These are phyloP conservation scores for Phlebiopsis gigantea DNA, from an alignment of 768 basidiomycete species.

Conservation along the genomic window DNA sequence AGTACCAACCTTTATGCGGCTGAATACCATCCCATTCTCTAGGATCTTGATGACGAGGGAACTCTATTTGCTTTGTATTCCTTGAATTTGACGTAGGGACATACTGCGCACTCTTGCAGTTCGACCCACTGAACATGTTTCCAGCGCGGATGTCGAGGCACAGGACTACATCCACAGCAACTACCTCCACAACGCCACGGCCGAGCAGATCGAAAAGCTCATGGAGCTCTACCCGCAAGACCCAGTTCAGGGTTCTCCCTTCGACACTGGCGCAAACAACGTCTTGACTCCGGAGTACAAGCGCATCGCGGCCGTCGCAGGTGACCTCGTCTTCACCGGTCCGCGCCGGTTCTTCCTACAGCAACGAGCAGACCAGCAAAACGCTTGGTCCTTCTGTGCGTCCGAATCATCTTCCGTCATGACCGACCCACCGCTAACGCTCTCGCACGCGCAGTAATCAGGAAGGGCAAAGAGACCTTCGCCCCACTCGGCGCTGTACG, in stretches of 20 bases:
- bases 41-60: conserved; percentile 47
- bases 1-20: too few relatives aligned
- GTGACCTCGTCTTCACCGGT: conserved; percentile 22
- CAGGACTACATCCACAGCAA: background rate
- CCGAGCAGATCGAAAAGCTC: conserved; percentile 13
- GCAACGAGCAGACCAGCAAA: conserved; percentile 14
- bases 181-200: conserved; percentile 20
- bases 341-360: conserved; percentile 22
- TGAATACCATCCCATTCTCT: background rate
- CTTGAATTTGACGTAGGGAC: conserved; percentile 24
- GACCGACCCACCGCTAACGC: background rate
- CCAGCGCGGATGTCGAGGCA: background rate
- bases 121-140: background rate
- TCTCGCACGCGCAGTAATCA: background rate
- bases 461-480: conserved; percentile 9
- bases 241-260: conserved; percentile 46
- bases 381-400: conserved; percentile 16
- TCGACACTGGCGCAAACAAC: conserved; percentile 40
- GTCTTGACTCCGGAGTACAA: conserved; percentile 36
- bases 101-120: background rate
- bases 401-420: background rate
- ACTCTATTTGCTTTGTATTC: conserved; percentile 31
- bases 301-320: conserved; percentile 23
- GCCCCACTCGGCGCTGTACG: background rate
- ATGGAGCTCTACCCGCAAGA: conserved; percentile 25